Conservation (phyloP, 345 rosid species). For the Arabis alpina region DNA sequence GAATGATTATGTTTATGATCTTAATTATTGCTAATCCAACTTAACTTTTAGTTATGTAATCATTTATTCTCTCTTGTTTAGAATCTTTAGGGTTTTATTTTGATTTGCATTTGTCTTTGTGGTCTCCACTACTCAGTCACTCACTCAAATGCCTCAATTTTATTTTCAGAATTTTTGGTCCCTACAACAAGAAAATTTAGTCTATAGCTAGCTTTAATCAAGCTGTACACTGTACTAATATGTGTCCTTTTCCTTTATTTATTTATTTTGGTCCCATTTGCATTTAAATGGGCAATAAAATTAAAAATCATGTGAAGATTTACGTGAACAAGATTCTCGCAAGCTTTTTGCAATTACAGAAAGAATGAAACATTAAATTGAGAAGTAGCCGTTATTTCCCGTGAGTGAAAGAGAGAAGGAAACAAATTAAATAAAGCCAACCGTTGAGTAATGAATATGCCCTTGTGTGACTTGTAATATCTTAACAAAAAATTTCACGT, state of each 20-base stretch:
- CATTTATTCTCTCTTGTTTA: slow-evolving; percentile 31
- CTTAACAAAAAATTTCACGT: slow-evolving; percentile 5
- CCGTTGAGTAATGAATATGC: slow-evolving; percentile 36
- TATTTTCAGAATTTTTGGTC: slow-evolving; percentile 34
- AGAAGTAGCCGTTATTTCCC: slow-evolving; percentile 35
- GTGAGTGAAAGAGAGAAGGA: slow-evolving; percentile 15
- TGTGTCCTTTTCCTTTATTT: slow-evolving; percentile 9
- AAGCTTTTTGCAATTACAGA: slow-evolving; percentile 22
- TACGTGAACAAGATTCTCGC: slow-evolving; percentile 34
- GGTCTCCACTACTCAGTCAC: slow-evolving; percentile 29
- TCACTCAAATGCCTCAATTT: slow-evolving; percentile 35
- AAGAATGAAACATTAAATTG: slow-evolving; percentile 12
- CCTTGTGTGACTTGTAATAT: slow-evolving; percentile 19
- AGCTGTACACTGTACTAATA: slow-evolving; percentile 24
- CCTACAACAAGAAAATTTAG: neutral
- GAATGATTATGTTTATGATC: slow-evolving; percentile 35
- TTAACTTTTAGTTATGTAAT: slow-evolving; percentile 38
- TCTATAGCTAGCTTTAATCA: slow-evolving; percentile 16
- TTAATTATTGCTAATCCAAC: slow-evolving; percentile 23
- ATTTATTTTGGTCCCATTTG: neutral
- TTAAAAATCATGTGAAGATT: slow-evolving; percentile 10
- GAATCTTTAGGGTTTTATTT: slow-evolving; percentile 27
- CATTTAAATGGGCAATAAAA: neutral
- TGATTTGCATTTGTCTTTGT: slow-evolving; percentile 29
- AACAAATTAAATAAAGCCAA: slow-evolving; percentile 21